These are phyloP conservation scores for Penicillium paneum DNA, from an alignment of 2,329 filamentous ascomycete genomes.

Conservation along the genomic window DNA sequence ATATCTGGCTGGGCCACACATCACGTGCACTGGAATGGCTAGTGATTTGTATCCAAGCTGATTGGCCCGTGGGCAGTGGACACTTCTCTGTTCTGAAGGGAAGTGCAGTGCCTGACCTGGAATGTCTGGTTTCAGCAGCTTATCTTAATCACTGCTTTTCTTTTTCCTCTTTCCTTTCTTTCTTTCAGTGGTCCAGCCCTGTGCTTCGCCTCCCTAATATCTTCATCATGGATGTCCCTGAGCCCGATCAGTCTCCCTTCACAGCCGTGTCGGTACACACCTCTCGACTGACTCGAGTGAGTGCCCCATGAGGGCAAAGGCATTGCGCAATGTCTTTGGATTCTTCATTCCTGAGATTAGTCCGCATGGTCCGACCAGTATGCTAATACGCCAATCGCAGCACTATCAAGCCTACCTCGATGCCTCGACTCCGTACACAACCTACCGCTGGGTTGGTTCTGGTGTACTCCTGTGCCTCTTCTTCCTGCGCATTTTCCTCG, in stretches of 20 bases:
- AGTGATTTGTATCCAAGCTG: slow-evolving; percentile 11
- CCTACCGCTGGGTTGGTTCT: slow-evolving; percentile 90
- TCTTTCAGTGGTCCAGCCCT: slow-evolving; percentile 3
- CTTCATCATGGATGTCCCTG: slow-evolving; percentile 72
- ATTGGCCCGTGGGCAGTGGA: slow-evolving; percentile 28
- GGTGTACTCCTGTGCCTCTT: slow-evolving; percentile 72
- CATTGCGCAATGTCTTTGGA: slow-evolving; percentile 7
- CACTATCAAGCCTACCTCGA: slow-evolving; percentile 93
- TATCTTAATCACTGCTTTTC: slow-evolving; percentile 4
- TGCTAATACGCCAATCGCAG: slow-evolving; percentile 47
- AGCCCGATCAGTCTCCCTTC: slow-evolving; percentile 89
- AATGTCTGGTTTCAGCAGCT: slow-evolving; percentile 17
- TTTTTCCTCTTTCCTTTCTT: slow-evolving; percentile 4
- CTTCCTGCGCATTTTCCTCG: slow-evolving; percentile 82
- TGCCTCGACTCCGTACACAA: slow-evolving; percentile 82
- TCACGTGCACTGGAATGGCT: slow-evolving; percentile 19
- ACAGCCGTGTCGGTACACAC: slow-evolving; percentile 85
- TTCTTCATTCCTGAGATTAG: background rate
- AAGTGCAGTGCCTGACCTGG: slow-evolving; percentile 11
- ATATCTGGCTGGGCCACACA: background rate
- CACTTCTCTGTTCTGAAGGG: slow-evolving; percentile 33
- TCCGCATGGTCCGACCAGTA: background rate
- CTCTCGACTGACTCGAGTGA: slow-evolving; percentile 44
- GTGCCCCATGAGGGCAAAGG: slow-evolving; percentile 20
- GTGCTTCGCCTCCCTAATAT: background rate